Evolutionary conservation across 164 flowering plant species (phyloP), one percentile per base, ranked within the genome.

Genomic region (Macadamia integrifolia): DNA sequence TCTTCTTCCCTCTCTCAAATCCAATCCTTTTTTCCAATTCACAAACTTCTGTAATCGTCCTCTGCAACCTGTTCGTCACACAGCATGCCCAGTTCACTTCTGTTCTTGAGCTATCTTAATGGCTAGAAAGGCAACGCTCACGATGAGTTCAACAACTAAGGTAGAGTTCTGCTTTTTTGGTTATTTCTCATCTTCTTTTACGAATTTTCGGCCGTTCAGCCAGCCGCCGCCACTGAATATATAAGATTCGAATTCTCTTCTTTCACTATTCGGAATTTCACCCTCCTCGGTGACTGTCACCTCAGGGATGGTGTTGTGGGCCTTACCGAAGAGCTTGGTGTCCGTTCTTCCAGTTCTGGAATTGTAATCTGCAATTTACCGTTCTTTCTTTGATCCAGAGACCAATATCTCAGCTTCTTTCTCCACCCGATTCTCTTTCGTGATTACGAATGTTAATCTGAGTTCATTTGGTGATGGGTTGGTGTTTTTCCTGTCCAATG

Each of bases 261-360:
- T 43, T 86, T 91, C 82, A 71, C 74, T 44, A 71, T 85, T 74
- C 85, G 90, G 3, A 89, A 89, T 74, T 67, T 93, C 76, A 91
- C 91, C 43, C 88, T 93, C 46, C 88, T 93, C 35, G 98, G 98
- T 4, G 97, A 93, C 58, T 86, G 97, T 59, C 85, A 87, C 69
- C 86, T 89, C 78, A 80, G 93, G 11, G 74, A 87, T 67, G 97
- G 96, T 58, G 85, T 85, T 44, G 30, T 91, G 6, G 97, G 97
- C 6, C 89, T 93, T 70, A 91, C 96, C 49, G 66, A 87, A n/a
- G 87, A 87, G 57, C 70, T 77, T 31, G 67, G 71, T 11, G 92
- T 91, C 17, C 97, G 96, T 1, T 71, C 92, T 12, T 82, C 97
- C 1, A 87, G 96, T 85, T 80, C 94, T 28, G 98, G 98, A 53